Evolutionary conservation across 768 basidiomycete species (phyloP).

Genomic region (Hygrophorus russula): DNA sequence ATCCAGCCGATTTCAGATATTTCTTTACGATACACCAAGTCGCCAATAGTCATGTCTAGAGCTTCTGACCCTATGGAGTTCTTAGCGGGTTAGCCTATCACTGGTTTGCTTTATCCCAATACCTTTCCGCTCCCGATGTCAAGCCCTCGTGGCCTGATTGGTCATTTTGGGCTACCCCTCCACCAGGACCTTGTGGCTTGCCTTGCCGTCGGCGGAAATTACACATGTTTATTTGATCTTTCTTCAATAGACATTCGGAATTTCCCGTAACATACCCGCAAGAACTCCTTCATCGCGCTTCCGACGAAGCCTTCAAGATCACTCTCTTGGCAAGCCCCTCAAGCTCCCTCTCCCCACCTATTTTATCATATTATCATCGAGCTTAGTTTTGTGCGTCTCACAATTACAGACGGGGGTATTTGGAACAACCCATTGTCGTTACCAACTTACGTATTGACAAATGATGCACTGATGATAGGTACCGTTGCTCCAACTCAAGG

Average conservation of each 20-base stretch:
- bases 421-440: not conserved
- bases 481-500: not conserved
- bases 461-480: not conserved
- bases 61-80: no score
- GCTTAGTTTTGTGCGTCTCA: no score
- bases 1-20: no score
- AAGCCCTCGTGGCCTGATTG: no score
- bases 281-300: not conserved
- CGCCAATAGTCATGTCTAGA: no score
- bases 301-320: not conserved
- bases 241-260: not conserved
- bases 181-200: not conserved
- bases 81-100: no score
- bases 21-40: no score
- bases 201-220: slow-evolving; percentile 3
- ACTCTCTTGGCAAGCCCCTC: not conserved
- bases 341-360: not conserved
- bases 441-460: slow-evolving; percentile 2
- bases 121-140: no score
- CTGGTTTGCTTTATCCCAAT: no score
- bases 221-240: not conserved
- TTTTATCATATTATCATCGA: not conserved
- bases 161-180: not conserved
- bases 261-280: not conserved
- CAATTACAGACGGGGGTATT: not conserved